Base-by-base conservation (phyloP, 345 rosid genomes). In the Bruguiera parviflora region DNA sequence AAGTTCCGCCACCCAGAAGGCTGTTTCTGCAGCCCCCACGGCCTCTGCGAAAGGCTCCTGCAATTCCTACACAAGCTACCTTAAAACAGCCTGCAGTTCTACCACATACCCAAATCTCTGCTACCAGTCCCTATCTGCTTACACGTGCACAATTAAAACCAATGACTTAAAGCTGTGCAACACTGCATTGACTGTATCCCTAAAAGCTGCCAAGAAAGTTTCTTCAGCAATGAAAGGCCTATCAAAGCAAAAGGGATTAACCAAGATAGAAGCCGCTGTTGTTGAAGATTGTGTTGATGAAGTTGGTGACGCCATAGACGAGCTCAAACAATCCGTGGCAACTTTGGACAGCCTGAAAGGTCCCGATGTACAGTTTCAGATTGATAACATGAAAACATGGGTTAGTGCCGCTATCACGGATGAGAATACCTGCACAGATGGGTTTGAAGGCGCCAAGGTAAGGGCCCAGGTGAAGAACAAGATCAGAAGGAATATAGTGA, bases 351-450 rank as follows among this genome's bases (percentile, higher is more conserved):
- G 20, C n/a, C 20, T 81, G 19, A 32, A 57, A 10, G 73, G 78
- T 46, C 43, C 59, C 0, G 70, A 72, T 4, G 7, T 58, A 64
- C 71, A 69, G 63, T 75, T 78, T 57, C 86, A 81, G 46, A 61
- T 88, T 53, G 66, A 62, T 6, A 81, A 82, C 57, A 73, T 85
- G 16, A 69, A 78, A 79, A 88, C 90, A 0, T 93, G 91, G 88
- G 75, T 83, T 8, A 89, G 96, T 70, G 85, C 90, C 0, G 91
- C 92, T 5, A 69, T 89, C 47, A 91, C 98, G 0, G 83, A 89
- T 53, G 89, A 89, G 66, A 72, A 69, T 20, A 86, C 94, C 13
- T 91, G 97, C 74, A 82, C 84, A 25, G 97, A 89, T 58, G 97
- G 76, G 58, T 75, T 91, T 28, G 88, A 80, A 5, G 96, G 71